These are phyloP conservation scores for Collybia mongolica DNA, from an alignment of 768 basidiomycete genomes.

Conservation along the genomic window DNA sequence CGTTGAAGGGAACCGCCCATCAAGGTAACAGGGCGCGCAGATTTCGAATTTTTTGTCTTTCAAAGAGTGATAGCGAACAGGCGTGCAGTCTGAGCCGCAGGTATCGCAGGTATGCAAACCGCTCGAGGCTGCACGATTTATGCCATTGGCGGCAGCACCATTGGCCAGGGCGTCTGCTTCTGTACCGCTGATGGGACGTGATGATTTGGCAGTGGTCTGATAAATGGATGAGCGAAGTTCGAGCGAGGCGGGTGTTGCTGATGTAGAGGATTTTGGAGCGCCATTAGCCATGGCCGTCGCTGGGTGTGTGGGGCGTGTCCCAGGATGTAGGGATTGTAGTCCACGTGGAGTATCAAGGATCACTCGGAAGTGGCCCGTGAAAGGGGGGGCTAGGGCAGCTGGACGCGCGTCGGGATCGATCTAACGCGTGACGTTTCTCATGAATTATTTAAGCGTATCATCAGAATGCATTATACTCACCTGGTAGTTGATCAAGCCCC, in stretches of 20 bases:
- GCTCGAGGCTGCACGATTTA: constrained; percentile 29
- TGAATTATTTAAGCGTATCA: constrained; percentile 4
- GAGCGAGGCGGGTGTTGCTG: constrained; percentile 66
- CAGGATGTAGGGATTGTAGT: constrained; percentile 88
- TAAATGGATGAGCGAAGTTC: constrained; percentile 88
- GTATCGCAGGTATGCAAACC: constrained; percentile 79
- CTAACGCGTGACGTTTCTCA: constrained; percentile 36
- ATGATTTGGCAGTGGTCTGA: constrained; percentile 84
- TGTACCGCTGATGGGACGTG: constrained; percentile 59
- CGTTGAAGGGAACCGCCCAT: constrained; percentile 93
- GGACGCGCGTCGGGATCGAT: constrained; percentile 97
- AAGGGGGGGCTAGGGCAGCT: constrained; percentile 91
- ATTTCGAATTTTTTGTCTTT: constrained; percentile 91
- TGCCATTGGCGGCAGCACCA: constrained; percentile 48
- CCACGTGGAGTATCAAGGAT: constrained; percentile 96
- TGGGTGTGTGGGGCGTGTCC: constrained; percentile 56
- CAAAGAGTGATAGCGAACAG: constrained; percentile 86
- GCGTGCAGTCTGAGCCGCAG: constrained; percentile 91
- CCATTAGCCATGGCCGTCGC: constrained; percentile 43
- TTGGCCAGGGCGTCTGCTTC: constrained; percentile 70
- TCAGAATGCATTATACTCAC: constrained; percentile 38
- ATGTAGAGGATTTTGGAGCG: constrained; percentile 34
- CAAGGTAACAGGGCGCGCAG: constrained; percentile 90
- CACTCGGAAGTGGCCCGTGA: constrained; percentile 98
- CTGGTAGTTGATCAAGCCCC: constrained; percentile 99